phyloP scores from a whole-genome alignment of 1,139 yeast genomes.

The Geotrichum citri-aurantii region DNA sequence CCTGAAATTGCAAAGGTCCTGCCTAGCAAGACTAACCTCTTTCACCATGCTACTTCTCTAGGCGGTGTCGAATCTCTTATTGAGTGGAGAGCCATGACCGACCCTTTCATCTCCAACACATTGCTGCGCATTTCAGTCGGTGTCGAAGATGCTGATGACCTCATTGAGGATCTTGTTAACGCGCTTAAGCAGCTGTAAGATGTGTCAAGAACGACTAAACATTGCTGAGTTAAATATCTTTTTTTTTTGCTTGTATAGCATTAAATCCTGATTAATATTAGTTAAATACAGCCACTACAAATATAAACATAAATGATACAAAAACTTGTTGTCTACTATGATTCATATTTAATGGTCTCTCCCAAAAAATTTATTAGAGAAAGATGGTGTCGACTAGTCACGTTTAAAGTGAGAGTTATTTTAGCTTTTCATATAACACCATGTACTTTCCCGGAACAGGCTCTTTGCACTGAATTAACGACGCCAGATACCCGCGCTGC shows the following conservation, averaged over 20 bases:
- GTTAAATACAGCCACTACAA: no score
- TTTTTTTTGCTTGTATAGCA: no score
- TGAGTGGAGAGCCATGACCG: constrained; percentile 85
- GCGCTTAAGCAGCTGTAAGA: constrained; percentile 36
- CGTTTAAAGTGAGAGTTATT: no score
- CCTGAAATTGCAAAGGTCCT: constrained; percentile 55
- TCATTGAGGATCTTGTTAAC: constrained; percentile 55
- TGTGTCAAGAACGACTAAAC: no score
- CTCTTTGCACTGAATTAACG: not conserved
- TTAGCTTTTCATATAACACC: not conserved
- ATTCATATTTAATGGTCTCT: no score
- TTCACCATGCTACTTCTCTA: constrained; percentile 85
- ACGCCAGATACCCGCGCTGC: not conserved
- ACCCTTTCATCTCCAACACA: constrained; percentile 48
- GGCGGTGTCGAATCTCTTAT: constrained; percentile 92
- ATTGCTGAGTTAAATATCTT: no score
- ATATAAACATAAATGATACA: no score
- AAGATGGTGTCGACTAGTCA: no score
- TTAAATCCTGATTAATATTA: no score
- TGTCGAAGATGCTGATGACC: constrained; percentile 65
- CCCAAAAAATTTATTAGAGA: no score
- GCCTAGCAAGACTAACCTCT: constrained; percentile 62
- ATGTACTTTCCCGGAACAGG: not conserved
- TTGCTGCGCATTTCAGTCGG: constrained; percentile 75
- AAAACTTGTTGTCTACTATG: no score